These are phyloP conservation scores for Cyberlindnera galapagoensis DNA, from an alignment of 805 yeast genomes.

Conservation along the genomic window DNA sequence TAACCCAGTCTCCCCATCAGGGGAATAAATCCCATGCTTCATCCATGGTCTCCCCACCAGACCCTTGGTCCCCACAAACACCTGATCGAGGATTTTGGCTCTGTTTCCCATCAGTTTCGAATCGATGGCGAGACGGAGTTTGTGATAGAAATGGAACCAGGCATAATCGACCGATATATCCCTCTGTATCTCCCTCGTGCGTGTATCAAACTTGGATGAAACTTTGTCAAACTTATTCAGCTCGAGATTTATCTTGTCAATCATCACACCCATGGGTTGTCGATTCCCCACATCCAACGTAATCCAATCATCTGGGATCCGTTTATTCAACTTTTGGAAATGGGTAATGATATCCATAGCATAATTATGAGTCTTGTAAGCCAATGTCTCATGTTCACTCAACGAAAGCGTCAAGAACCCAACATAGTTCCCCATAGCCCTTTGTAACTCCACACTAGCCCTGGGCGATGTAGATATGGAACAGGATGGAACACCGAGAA, in stretches of 20 bases:
- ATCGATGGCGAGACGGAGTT: constrained; percentile 51
- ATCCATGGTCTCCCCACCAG: constrained; percentile 49
- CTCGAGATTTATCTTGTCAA: constrained; percentile 5
- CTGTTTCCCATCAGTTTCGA: constrained; percentile 49
- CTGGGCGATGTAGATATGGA: too few species aligned
- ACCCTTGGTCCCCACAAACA: constrained; percentile 35
- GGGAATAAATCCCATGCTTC: constrained; percentile 58
- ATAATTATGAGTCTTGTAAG: constrained; percentile 41
- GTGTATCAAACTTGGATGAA: constrained; percentile 38
- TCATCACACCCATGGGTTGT: constrained; percentile 4
- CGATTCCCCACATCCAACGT: constrained; percentile 6
- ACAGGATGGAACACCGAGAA: constrained; percentile 60
- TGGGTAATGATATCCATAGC: constrained; percentile 34
- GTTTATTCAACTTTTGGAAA: constrained; percentile 24
- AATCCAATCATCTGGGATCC: constrained; percentile 28
- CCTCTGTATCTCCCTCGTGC: constrained; percentile 39
- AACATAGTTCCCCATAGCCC: constrained; percentile 49
- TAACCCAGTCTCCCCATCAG: constrained; percentile 45
- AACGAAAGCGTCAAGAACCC: constrained; percentile 50
- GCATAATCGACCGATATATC: constrained; percentile 63
- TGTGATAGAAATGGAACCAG: constrained; percentile 61
- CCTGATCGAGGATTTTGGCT: constrained; percentile 16
- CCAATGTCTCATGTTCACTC: constrained; percentile 52
- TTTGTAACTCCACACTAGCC: too few species aligned
- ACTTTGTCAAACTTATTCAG: constrained; percentile 4